Base-by-base conservation (phyloP, 1,284 basidiomycete species). In the Melampsora americana region DNA sequence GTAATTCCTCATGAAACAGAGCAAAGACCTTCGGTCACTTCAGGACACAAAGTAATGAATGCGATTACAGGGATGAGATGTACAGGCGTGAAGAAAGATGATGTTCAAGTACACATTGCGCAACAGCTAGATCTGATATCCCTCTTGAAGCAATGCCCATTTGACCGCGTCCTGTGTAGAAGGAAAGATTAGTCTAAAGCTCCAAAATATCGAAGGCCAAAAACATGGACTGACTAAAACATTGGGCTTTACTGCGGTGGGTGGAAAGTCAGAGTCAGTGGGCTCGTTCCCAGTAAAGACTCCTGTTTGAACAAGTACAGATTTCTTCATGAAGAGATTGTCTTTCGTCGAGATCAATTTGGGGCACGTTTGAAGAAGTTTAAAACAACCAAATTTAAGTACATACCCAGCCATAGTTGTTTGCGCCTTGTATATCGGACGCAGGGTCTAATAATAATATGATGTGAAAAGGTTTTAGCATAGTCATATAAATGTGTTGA, bases 381-480 rank as follows among this genome's bases (percentile, higher is more conserved):
- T 14, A 53, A 26, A 5, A 26, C n/a, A 9, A 32, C 5, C 18
- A n/a, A 7, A 32, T 62, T 6, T 5, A 65, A 56, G 12, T 28
- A 72, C 26, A 39, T 62, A 72, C 70, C 70, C 70, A 73, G 20
- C 70, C 70, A 48, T 66, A 73, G 39, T 65, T 66, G 59, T 73
- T 73, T 9, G 70, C 70, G 2, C 70, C 70, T 65, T 73, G 70
- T 14, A 73, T 73, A 66, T 73, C 70, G 66, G 70, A 73, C 53
- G 70, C 70, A 23, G 70, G 70, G 32, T 73, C 70, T 72, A 16
- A 14, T 53, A 7, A 48, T 28, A n/a, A 14, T 23, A 48, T 18
- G 18, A 46, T 46, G 60, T 30, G 12, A 64, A 32, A 56, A 65
- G 32, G 14, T 53, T 20, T 18, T 35, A 56, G 50, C 16, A 56